These are phyloP conservation scores for Adiantum capillusveneris DNA, from an alignment of 75 land plant species.

Conservation along the genomic window DNA sequence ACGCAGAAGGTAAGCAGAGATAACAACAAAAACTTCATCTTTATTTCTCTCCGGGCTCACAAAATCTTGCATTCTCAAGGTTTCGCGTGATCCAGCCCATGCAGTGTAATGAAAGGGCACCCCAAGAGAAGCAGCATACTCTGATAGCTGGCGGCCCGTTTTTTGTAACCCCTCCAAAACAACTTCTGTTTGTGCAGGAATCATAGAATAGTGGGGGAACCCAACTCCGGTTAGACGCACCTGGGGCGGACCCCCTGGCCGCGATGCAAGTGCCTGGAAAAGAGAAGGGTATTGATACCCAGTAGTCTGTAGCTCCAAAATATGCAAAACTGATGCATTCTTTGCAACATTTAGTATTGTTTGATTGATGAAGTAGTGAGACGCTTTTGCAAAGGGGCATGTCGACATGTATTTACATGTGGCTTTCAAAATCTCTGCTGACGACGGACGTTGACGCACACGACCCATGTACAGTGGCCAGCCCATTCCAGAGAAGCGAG, in stretches of 20 bases:
- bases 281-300: slow-evolving; percentile 80
- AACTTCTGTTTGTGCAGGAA: slow-evolving; percentile 24
- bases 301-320: slow-evolving; percentile 57
- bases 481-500: slow-evolving; percentile 71
- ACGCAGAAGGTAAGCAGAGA: slow-evolving; percentile 42
- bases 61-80: slow-evolving; percentile 47
- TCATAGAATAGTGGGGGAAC: slow-evolving; percentile 42
- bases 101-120: slow-evolving; percentile 69
- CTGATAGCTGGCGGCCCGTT: slow-evolving; percentile 14
- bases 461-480: slow-evolving; percentile 37
- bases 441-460: slow-evolving; percentile 18
- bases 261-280: slow-evolving; percentile 36
- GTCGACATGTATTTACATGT: slow-evolving; percentile 34
- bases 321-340: slow-evolving; percentile 43
- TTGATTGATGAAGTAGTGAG: slow-evolving; percentile 43
- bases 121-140: slow-evolving; percentile 38
- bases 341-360: slow-evolving; percentile 38
- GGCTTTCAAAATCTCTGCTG: slow-evolving; percentile 59
- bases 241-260: slow-evolving; percentile 66
- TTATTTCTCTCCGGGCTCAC: slow-evolving; percentile 14
- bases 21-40: slow-evolving; percentile 61
- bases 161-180: slow-evolving; percentile 28
- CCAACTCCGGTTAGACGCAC: slow-evolving; percentile 77
- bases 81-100: slow-evolving; percentile 73
- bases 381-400: slow-evolving; percentile 48